Percentiles rank a stretch among this genome's conserved stretches.
phyloP scores from a whole-genome alignment of 2,329 filamentous ascomycete genomes.

The Pyricularia sp. region DNA sequence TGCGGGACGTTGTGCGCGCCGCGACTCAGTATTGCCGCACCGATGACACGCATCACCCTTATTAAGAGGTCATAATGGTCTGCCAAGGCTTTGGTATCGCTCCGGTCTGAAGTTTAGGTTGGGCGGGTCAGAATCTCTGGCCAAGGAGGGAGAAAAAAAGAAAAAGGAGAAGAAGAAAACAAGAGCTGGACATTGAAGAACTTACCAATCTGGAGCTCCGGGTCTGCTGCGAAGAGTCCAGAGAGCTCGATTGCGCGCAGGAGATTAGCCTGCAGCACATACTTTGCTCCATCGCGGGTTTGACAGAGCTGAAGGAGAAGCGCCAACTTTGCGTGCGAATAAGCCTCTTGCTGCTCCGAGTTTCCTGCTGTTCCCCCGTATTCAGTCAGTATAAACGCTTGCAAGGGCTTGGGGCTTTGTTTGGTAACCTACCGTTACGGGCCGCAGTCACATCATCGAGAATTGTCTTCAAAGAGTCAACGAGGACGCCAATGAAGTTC shows the following conservation, averaged over 20 bases:
- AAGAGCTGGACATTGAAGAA: not conserved
- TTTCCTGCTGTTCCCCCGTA: conserved; percentile 18
- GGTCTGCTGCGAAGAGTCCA: conserved; percentile 80
- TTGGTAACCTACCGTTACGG: not conserved
- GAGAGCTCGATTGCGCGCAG: conserved; percentile 75
- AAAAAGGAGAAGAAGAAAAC: too few species aligned
- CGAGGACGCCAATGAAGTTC: conserved; percentile 84
- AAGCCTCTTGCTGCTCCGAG: conserved; percentile 33
- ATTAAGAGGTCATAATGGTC: conserved; percentile 80
- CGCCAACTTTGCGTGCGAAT: conserved; percentile 63
- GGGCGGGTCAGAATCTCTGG: not conserved
- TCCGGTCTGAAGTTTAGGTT: conserved; percentile 36
- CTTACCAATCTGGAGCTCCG: conserved; percentile 72
- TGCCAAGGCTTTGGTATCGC: conserved; percentile 60
- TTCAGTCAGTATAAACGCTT: not conserved
- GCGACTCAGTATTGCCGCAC: conserved; percentile 69
- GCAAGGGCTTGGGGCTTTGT: too few species aligned
- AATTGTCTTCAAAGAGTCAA: conserved; percentile 77
- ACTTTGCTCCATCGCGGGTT: conserved; percentile 72
- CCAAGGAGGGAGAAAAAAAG: not conserved
- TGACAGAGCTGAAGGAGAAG: conserved; percentile 79
- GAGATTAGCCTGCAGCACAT: conserved; percentile 81
- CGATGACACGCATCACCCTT: conserved; percentile 71
- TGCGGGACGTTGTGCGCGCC: conserved; percentile 77
- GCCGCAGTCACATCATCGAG: conserved; percentile 49